Evolutionary conservation across 2,329 filamentous ascomycete species (phyloP).

Genomic region (Hypoxylon sp.): DNA sequence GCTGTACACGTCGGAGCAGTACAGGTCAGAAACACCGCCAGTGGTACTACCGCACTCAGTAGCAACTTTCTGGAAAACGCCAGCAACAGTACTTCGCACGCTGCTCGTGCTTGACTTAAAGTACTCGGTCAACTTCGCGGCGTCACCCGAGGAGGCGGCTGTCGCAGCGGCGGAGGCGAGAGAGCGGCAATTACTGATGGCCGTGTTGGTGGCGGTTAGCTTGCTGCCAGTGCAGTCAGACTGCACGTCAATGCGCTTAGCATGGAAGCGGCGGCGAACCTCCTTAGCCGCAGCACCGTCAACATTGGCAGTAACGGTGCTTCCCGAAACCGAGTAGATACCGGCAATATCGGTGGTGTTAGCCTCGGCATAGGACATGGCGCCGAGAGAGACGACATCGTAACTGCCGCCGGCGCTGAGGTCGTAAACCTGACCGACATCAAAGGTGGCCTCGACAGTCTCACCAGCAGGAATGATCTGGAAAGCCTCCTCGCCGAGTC

Average conservation of each 20-base stretch:
- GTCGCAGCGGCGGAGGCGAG: conserved; percentile 68
- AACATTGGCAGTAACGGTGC: conserved; percentile 70
- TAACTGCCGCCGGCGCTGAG: conserved; percentile 67
- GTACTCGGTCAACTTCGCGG: conserved; percentile 70
- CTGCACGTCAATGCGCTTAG: conserved; percentile 58
- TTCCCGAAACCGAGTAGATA: conserved; percentile 70
- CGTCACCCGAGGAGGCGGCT: conserved; percentile 65
- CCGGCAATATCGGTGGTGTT: conserved; percentile 68
- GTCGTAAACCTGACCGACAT: conserved; percentile 70
- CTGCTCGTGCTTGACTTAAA: conserved; percentile 71
- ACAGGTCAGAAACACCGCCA: conserved; percentile 65
- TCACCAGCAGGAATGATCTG: conserved; percentile 64
- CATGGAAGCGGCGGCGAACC: conserved; percentile 55
- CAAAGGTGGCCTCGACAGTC: conserved; percentile 67
- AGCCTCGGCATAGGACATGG: conserved; percentile 68
- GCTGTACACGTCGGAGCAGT: conserved; percentile 71
- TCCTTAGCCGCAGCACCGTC: conserved; percentile 69
- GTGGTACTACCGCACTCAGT: conserved; percentile 68
- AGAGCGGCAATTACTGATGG: conserved; percentile 67
- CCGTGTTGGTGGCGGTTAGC: conserved; percentile 62
- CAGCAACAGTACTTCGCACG: conserved; percentile 65
- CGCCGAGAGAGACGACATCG: conserved; percentile 69
- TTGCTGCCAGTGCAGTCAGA: conserved; percentile 68
- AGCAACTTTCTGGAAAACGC: conserved; percentile 67
- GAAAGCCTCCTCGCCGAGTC: conserved; percentile 66